Base-by-base conservation (phyloP, 2,329 filamentous ascomycete species). In the Westerdykella sp. region DNA sequence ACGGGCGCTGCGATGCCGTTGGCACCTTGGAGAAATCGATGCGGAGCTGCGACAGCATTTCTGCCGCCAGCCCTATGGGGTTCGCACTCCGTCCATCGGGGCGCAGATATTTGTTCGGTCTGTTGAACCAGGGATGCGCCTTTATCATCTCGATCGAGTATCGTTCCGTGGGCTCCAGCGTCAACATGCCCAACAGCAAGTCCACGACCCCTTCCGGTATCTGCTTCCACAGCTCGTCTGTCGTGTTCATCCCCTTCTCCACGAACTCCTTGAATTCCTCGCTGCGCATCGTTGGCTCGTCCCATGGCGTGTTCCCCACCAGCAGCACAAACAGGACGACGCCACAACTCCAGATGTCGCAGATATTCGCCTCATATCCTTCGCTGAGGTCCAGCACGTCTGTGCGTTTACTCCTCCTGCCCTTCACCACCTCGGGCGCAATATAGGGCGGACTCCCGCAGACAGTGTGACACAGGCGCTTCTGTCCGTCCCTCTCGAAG, bases 401-500 rank as follows among this genome's bases (percentile, higher is more conserved):
- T 38, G 64, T 70, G 60, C 73, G 75, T 55, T 64, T 63, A 44
- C 70, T 72, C 37, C 62, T 54, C 41, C 69, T 73, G 37, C 77
- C 77, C 25, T 65, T 70, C 14, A 83, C 70, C 22, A 98, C 93
- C 68, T 98, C 93, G 1, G 94, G 93, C 1, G 93, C 93, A 59
- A 98, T 96, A 60, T 98, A 98, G 1, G 93, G 93, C 15, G 93
- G 93, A 56, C 89, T 95, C 6, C 93, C 93, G 62, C 93, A 98
- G 53, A 97, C 85, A 2, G 91, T 95, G 12, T 83, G 81, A 62
- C 87, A 95, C 48, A 83, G 72, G 67, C 96, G 94, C 50, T 80
- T 78, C 57, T 83, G 79, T 9, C 89, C 89, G 56, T 90, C 87
- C 69, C 94, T 89, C 67, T 90, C 82, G 60, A 95, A 98, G 66